These are phyloP conservation scores for Alternaria burnsii DNA, from an alignment of 2,329 filamentous ascomycete species.

Conservation along the genomic window DNA sequence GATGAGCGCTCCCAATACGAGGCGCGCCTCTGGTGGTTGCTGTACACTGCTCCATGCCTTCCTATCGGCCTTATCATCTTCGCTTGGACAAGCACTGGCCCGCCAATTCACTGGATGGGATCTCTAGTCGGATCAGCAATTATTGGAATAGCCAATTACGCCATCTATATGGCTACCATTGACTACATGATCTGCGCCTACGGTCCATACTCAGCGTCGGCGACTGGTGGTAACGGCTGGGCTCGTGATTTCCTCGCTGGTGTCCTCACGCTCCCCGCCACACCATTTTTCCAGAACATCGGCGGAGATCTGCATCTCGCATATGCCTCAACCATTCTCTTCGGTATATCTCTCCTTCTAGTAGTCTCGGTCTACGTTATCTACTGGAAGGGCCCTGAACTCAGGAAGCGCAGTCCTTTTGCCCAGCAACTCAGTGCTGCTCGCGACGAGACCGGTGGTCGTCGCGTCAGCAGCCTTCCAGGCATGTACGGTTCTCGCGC, in stretches of 20 bases:
- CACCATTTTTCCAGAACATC: constrained; percentile 63
- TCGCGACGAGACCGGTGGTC: constrained; percentile 43
- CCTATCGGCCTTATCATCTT: constrained; percentile 77
- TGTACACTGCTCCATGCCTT: constrained; percentile 68
- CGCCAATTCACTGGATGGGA: constrained; percentile 72
- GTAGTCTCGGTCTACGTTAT: constrained; percentile 57
- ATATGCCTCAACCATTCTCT: constrained; percentile 66
- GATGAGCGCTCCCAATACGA: constrained; percentile 48
- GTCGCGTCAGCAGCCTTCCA: constrained; percentile 43
- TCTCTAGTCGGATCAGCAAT: constrained; percentile 71
- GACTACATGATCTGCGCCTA: constrained; percentile 82
- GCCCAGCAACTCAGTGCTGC: constrained; percentile 56
- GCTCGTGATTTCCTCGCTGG: constrained; percentile 78
- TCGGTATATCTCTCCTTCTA: constrained; percentile 58
- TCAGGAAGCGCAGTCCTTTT: constrained; percentile 63
- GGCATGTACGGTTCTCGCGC: constrained; percentile 42
- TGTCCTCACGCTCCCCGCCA: constrained; percentile 73
- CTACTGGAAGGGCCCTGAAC: constrained; percentile 63
- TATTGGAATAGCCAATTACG: constrained; percentile 75
- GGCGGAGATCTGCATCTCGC: constrained; percentile 55
- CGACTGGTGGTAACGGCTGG: constrained; percentile 81
- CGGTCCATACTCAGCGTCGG: constrained; percentile 77
- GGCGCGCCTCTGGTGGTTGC: constrained; percentile 71
- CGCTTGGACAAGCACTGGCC: constrained; percentile 73
- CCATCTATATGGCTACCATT: constrained; percentile 80